Conservation (phyloP, 495 filamentous ascomycete species). For the Xylaria longipes region DNA sequence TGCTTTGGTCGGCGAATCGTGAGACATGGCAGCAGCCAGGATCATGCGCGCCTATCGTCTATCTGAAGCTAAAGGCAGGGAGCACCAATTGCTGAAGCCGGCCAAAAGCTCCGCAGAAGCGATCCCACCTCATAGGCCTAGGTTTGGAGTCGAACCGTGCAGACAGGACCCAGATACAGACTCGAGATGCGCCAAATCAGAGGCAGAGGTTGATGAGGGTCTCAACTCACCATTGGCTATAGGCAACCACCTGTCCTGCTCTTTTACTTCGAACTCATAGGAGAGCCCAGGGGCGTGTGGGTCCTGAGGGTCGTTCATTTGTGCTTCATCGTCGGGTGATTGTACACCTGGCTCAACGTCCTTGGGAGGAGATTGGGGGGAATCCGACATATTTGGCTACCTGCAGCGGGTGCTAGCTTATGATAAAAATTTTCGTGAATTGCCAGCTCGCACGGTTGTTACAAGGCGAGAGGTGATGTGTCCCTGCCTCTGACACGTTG, state of each 20-base stretch:
- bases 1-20: conserved; percentile 57
- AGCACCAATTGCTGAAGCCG: conserved; percentile 47
- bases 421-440: conserved; percentile 62
- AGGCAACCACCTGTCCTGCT: conserved; percentile 99
- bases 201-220: conserved; percentile 45
- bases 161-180: conserved; percentile 54
- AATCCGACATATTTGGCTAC: conserved; percentile 89
- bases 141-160: conserved; percentile 37
- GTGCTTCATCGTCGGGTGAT: conserved; percentile 84
- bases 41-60: conserved; percentile 44
- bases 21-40: conserved; percentile 55
- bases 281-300: conserved; percentile 63
- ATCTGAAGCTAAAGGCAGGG: conserved; percentile 40
- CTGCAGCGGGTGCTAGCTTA: conserved; percentile 68
- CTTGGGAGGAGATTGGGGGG: conserved; percentile 92
- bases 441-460: conserved; percentile 60
- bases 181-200: conserved; percentile 56
- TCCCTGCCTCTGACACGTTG: conserved; percentile 61
- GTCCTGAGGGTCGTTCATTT: conserved; percentile 66
- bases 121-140: conserved; percentile 36
- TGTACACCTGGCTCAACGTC: conserved; percentile 91
- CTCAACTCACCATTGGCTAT: conserved; percentile 96
- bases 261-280: conserved; percentile 99
- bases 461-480: conserved; percentile 56
- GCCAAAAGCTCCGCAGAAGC: conserved; percentile 41